Conservation (phyloP, 176 grass and related monocot species). For the Lolium multiflorum region DNA sequence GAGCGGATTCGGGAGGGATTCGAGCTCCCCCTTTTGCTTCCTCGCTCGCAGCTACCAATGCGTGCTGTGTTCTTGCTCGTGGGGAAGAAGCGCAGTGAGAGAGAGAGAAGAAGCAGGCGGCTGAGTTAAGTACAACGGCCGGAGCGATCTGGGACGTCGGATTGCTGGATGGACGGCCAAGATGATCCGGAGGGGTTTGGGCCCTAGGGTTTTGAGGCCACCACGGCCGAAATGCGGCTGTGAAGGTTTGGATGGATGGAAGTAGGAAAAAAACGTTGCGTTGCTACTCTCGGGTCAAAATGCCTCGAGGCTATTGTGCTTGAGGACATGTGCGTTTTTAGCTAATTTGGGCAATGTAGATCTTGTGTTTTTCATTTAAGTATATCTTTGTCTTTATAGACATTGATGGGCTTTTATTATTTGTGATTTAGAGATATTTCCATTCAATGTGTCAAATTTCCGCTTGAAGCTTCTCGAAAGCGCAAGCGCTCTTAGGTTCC, state of each 20-base stretch:
- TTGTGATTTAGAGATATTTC: background rate
- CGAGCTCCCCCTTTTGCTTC: background rate
- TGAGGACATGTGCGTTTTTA: background rate
- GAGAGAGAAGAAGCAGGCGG: conserved; percentile 37
- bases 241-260: background rate
- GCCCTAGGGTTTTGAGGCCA: conserved; percentile 81
- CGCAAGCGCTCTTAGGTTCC: background rate
- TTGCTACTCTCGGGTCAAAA: background rate
- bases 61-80: background rate
- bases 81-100: conserved; percentile 42
- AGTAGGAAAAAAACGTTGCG: background rate
- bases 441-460: background rate
- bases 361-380: background rate
- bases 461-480: background rate
- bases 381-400: background rate
- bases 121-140: conserved; percentile 65
- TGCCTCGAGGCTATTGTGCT: background rate
- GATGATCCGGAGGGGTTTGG: conserved; percentile 51
- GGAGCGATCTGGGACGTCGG: conserved; percentile 19
- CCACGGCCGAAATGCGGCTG: background rate
- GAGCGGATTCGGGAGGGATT: conserved; percentile 49
- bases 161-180: background rate
- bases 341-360: background rate
- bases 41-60: background rate
- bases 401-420: background rate